Conservation (phyloP, 176 grass and related monocot genomes). For the Aegilops speltoides region DNA sequence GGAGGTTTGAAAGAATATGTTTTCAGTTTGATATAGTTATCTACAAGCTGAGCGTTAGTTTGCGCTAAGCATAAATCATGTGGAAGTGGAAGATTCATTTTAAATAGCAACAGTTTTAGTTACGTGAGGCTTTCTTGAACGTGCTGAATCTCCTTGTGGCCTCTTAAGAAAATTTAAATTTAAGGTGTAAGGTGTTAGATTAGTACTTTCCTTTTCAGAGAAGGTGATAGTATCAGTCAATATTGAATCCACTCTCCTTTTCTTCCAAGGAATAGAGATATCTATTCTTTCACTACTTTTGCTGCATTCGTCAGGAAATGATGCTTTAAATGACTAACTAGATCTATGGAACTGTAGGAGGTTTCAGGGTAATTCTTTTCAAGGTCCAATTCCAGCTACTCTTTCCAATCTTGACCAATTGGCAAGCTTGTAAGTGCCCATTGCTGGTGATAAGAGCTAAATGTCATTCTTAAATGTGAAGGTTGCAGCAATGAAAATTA, state of each 20-base stretch:
- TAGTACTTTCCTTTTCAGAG: not conserved
- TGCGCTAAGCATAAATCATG: not conserved
- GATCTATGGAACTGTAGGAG: slow-evolving; percentile 44
- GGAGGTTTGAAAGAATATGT: not conserved
- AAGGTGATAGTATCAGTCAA: slow-evolving; percentile 9
- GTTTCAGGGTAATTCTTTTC: slow-evolving; percentile 86
- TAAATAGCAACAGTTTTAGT: not conserved
- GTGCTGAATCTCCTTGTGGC: not conserved
- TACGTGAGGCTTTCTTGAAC: not conserved
- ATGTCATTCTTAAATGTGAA: not conserved
- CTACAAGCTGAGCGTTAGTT: not conserved
- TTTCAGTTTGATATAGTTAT: not conserved
- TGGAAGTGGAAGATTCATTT: not conserved
- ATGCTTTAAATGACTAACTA: not conserved
- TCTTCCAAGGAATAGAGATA: not conserved
- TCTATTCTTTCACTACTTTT: not conserved
- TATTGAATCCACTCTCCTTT: not conserved
- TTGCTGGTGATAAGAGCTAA: not conserved
- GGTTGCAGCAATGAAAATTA: not conserved
- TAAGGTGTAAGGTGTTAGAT: not conserved
- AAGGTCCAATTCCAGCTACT: slow-evolving; percentile 71
- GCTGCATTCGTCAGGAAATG: not conserved
- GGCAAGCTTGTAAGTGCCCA: slow-evolving; percentile 57
- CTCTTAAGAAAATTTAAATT: not conserved
- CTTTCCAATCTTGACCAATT: slow-evolving; percentile 60